A percentile compares a stretch with the other conserved stretches of the same genome.
Conservation (phyloP, 306 rosid genomes). For the Prunus fruticosa region DNA sequence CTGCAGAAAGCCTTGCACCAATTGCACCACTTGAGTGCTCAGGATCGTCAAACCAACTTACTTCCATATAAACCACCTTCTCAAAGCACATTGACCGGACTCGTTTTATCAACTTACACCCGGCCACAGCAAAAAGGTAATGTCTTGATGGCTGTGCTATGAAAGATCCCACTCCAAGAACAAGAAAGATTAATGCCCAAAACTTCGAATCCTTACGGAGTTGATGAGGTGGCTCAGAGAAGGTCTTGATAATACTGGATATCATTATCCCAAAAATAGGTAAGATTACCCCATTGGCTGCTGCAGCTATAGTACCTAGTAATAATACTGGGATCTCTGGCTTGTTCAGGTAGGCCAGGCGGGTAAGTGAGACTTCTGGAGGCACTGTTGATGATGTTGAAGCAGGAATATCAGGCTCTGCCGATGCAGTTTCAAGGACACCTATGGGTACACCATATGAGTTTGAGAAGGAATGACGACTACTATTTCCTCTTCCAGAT, state of each 20-base stretch:
- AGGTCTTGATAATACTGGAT: constrained; percentile 45
- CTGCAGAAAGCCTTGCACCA: constrained; percentile 71
- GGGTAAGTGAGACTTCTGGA: constrained; percentile 38
- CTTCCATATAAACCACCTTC: constrained; percentile 69
- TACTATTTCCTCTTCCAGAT: constrained; percentile 46
- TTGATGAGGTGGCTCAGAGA: constrained; percentile 54
- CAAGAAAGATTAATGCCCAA: constrained; percentile 59
- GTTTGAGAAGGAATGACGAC: constrained; percentile 42
- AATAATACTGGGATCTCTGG: constrained; percentile 65
- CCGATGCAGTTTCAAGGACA: constrained; percentile 27
- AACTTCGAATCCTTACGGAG: constrained; percentile 54
- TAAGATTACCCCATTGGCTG: constrained; percentile 39
- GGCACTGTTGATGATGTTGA: constrained; percentile 22
- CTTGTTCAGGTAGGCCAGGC: constrained; percentile 71
- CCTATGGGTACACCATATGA: constrained; percentile 36
- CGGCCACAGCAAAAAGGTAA: constrained; percentile 65
- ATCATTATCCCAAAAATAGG: constrained; percentile 50
- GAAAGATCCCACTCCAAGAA: constrained; percentile 38
- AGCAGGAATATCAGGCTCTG: constrained; percentile 23
- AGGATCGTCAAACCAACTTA: constrained; percentile 68
- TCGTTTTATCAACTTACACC: constrained; percentile 57
- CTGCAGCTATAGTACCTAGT: constrained; percentile 58
- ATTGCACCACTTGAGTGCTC: constrained; percentile 73
- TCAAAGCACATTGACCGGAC: constrained; percentile 60
- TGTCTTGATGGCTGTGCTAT: constrained; percentile 41